These are phyloP conservation scores for Meira miltonrushii DNA, from an alignment of 1,284 basidiomycete species.

Conservation along the genomic window DNA sequence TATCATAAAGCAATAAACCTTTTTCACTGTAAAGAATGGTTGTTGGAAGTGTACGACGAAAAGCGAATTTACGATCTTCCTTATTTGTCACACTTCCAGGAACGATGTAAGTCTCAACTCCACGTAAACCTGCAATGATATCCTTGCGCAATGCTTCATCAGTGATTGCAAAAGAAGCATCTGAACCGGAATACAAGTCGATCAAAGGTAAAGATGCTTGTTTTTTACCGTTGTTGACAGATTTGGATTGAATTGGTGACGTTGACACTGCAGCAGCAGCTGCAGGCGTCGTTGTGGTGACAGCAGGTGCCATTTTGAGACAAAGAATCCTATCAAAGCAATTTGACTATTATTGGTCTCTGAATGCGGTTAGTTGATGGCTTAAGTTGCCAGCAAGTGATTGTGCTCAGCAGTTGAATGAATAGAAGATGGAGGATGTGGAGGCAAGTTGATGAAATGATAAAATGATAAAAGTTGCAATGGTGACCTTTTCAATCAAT, in stretches of 20 bases:
- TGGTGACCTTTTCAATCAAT: no score
- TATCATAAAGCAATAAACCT: constrained; percentile 74
- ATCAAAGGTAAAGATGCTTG: constrained; percentile 11
- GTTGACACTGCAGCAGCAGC: neutral
- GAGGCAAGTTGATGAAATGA: no score
- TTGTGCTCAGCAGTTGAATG: no score
- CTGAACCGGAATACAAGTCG: constrained; percentile 38
- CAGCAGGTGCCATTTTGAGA: neutral
- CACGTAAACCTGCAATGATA: constrained; percentile 31
- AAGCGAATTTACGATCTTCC: constrained; percentile 26
- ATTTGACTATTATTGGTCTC: no score
- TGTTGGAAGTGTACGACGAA: constrained; percentile 64
- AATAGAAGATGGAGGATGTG: no score
- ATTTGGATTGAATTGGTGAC: neutral
- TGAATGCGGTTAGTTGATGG: no score
- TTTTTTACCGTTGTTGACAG: neutral
- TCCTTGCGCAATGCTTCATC: constrained; percentile 26
- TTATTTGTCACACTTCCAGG: constrained; percentile 26
- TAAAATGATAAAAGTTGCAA: no score
- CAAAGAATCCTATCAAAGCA: no score
- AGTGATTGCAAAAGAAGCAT: constrained; percentile 21
- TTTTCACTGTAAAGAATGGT: constrained; percentile 79
- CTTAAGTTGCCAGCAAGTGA: no score
- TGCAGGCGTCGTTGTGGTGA: neutral
- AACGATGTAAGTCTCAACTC: constrained; percentile 23